Conservation (phyloP, 2,329 filamentous ascomycete genomes). For the Leptodontidium sp. region DNA sequence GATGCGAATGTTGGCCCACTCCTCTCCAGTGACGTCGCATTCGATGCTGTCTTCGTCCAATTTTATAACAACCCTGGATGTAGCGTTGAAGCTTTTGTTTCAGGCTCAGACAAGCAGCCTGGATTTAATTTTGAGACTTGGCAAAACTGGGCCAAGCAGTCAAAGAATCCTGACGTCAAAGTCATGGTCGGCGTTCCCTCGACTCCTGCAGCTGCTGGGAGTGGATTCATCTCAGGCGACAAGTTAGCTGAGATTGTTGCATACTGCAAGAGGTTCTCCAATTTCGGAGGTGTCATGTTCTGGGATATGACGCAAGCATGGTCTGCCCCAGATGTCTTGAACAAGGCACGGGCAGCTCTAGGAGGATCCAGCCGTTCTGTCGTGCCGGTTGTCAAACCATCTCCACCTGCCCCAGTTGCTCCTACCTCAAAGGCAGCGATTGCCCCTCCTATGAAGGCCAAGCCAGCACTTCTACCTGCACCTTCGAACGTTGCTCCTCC, state of each 20-base stretch:
- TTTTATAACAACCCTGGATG: constrained; percentile 61
- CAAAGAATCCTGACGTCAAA: constrained; percentile 66
- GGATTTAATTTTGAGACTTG: constrained; percentile 70
- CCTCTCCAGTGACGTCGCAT: constrained; percentile 59
- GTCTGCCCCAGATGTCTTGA: constrained; percentile 64
- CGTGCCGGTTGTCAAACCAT: background rate
- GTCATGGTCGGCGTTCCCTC: constrained; percentile 69
- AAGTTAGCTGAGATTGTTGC: constrained; percentile 59
- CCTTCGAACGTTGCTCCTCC: background rate
- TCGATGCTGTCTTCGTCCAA: constrained; percentile 53
- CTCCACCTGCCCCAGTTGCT: background rate
- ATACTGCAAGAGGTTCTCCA: constrained; percentile 62
- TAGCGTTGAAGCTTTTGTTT: constrained; percentile 60
- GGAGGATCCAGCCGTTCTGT: background rate
- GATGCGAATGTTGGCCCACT: constrained; percentile 66
- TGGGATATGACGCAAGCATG: constrained; percentile 72
- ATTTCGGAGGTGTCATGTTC: constrained; percentile 74
- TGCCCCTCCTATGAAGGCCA: background rate
- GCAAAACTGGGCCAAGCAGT: constrained; percentile 69
- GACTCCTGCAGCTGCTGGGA: constrained; percentile 51
- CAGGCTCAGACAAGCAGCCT: constrained; percentile 54
- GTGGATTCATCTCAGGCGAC: constrained; percentile 56
- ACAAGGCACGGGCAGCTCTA: constrained; percentile 28
- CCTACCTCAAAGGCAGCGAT: too few species aligned
- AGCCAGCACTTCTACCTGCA: background rate